These are phyloP conservation scores for Wickerhamiella spandovensis DNA, from an alignment of 805 yeast genomes.

Conservation along the genomic window DNA sequence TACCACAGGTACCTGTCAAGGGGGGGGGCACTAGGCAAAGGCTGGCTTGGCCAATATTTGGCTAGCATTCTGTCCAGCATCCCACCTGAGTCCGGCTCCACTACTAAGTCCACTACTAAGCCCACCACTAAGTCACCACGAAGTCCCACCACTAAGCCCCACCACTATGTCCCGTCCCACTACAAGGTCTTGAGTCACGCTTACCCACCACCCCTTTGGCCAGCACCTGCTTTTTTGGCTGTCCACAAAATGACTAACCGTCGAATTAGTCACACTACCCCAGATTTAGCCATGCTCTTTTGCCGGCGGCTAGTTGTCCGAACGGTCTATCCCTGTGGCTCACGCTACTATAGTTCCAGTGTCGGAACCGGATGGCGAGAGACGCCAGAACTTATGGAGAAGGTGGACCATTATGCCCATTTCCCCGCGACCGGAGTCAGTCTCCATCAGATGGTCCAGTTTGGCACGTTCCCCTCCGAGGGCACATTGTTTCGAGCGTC, in stretches of 20 bases:
- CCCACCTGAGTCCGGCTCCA: too few species aligned
- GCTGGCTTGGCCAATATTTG: too few species aligned
- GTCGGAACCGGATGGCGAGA: constrained; percentile 2
- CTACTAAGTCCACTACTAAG: too few species aligned
- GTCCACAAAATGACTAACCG: not conserved
- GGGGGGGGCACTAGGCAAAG: too few species aligned
- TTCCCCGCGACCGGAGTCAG: constrained; percentile 76
- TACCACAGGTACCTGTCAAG: too few species aligned
- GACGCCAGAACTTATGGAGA: constrained; percentile 34
- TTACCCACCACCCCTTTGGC: too few species aligned
- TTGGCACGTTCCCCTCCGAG: constrained; percentile 66
- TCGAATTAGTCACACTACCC: not conserved
- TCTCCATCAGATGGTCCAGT: constrained; percentile 79
- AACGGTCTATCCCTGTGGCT: not conserved
- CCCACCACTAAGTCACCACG: too few species aligned
- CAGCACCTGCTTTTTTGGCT: not conserved
- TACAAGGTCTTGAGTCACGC: too few species aligned
- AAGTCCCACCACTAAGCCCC: too few species aligned
- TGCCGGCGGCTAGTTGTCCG: not conserved
- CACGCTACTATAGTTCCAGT: not conserved
- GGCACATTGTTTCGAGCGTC: constrained; percentile 74
- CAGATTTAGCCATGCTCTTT: not conserved
- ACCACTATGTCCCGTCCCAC: too few species aligned
- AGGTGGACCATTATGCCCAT: constrained; percentile 51
- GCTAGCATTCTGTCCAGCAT: too few species aligned